Base-by-base conservation (phyloP, 2,329 filamentous ascomycete species). In the Lasiodiplodia citricola region DNA sequence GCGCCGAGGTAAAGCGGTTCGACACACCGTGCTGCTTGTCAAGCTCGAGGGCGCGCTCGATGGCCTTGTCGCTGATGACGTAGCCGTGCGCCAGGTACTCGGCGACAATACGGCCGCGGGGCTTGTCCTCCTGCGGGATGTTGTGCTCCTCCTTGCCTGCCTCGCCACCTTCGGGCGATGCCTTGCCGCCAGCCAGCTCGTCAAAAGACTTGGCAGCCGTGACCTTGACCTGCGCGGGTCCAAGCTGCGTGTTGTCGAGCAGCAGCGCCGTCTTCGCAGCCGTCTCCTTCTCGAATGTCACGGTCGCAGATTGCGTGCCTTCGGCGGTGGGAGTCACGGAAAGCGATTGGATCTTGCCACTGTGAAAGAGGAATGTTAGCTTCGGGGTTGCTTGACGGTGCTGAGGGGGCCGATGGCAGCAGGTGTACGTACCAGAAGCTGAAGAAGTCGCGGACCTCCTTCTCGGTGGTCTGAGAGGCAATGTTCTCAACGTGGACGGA, bases 1-100 rank as follows among this genome's bases (percentile, higher is more conserved):
- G 87, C 41, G 91, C 92, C 71, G 80, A 84, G 71, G 92, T 89
- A 87, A 99, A 99, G 74, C 90, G 90, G 76, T 80, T 85, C 69
- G 91, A 92, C 76, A 98, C 90, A 73, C 93, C 93, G 82, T 98
- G 94, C 83, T 95, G 91, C 79, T 92, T 85, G 84, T 99, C 96
- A 64, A 98, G 89, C 37, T 92, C 88, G 76, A 99, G 92, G 71
- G 93, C 95, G 71, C 87, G 87, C 83, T 96, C 88, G 74, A 97
- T 90, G 63, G 92, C 92, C 68, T 87, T 84, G 77, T 92, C 90
- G 70, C 87, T 94, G 72, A 98, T 86, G 50, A 90, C 87, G 83
- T 99, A 99, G 74, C 96, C 96, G 76, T 97, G 93, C 13, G 96
- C 94, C 41, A 99, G 91, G 82, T 98, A 97, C 84, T 99, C 96